These are phyloP conservation scores for Pseudonitzschia pungens DNA, from an alignment of 108 stramenopile species.

Conservation along the genomic window DNA sequence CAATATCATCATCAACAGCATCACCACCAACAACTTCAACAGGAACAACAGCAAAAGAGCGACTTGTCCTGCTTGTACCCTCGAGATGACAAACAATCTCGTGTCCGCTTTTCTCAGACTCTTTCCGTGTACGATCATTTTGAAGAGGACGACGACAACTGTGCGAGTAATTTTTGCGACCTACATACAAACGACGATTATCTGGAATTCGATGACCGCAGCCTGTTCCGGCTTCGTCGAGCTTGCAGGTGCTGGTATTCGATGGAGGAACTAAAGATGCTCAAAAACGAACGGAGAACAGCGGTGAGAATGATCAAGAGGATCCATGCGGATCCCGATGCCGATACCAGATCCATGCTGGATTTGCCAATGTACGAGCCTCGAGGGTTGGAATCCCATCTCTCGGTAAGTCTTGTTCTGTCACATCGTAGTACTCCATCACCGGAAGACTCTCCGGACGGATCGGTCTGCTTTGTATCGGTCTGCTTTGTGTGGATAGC, in stretches of 20 bases:
- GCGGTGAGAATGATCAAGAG: slow-evolving; percentile 15
- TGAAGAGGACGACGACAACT: slow-evolving; percentile 1
- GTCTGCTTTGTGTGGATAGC: too few species aligned
- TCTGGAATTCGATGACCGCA: not conserved
- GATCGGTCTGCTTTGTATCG: not conserved
- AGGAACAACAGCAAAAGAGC: not conserved
- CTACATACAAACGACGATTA: not conserved
- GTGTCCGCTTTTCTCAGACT: not conserved
- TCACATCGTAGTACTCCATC: too few species aligned
- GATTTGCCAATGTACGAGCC: slow-evolving; percentile 19
- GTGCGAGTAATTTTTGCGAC: not conserved
- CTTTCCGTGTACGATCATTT: slow-evolving; percentile 13
- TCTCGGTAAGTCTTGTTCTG: slow-evolving; percentile 18
- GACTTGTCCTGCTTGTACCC: slow-evolving; percentile 6
- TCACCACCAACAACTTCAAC: not conserved
- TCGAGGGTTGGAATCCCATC: slow-evolving; percentile 30
- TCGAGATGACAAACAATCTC: slow-evolving; percentile 4
- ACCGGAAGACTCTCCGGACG: too few species aligned
- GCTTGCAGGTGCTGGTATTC: slow-evolving; percentile 15
- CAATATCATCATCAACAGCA: not conserved
- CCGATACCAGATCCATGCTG: not conserved
- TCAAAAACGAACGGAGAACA: slow-evolving; percentile 26
- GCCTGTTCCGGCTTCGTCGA: slow-evolving; percentile 1
- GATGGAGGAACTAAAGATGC: slow-evolving; percentile 21
- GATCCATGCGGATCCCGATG: slow-evolving; percentile 24